Evolutionary conservation across 108 stramenopile species (phyloP).

Genomic region (Schizochytrium sp.): DNA sequence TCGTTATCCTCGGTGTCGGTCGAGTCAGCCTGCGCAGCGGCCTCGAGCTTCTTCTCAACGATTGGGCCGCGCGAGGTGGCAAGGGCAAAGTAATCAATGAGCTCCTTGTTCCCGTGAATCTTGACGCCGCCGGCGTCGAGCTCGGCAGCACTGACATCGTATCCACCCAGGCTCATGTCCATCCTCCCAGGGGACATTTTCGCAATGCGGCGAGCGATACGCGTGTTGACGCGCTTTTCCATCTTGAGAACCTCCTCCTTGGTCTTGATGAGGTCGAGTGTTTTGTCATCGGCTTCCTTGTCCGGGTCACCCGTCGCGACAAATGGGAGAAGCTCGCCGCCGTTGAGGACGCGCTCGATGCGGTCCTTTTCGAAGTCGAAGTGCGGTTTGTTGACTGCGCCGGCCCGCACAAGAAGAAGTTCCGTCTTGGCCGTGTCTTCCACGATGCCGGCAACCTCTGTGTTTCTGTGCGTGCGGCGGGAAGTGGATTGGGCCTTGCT

Average conservation of each 20-base stretch:
- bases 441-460: background rate
- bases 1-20: background rate
- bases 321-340: background rate
- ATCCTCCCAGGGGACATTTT: background rate
- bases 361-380: constrained; percentile 7
- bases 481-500: background rate
- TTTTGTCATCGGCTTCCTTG: background rate
- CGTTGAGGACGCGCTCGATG: background rate
- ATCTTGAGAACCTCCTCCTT: background rate
- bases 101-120: background rate
- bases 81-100: background rate
- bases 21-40: background rate
- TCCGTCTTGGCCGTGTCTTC: background rate
- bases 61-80: background rate
- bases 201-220: background rate
- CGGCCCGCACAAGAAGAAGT: background rate
- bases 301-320: background rate
- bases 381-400: background rate
- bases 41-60: background rate
- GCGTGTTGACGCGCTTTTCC: background rate
- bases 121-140: background rate
- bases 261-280: background rate
- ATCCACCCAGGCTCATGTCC: background rate
- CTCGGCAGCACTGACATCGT: background rate
- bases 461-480: background rate